phyloP scores from a whole-genome alignment of 1,139 yeast species.

The Geotrichum histeridarum region DNA sequence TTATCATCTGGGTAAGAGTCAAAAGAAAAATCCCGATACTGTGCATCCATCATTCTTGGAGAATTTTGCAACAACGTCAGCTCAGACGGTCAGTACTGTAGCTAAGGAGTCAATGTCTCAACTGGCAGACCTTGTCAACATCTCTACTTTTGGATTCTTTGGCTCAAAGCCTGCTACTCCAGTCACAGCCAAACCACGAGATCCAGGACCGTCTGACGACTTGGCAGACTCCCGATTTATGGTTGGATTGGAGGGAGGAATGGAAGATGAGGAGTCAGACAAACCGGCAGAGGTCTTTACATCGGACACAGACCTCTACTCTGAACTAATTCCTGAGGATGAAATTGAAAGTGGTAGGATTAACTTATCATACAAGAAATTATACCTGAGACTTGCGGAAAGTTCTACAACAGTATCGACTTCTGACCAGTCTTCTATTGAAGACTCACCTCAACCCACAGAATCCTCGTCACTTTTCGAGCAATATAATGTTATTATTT shows the following conservation, averaged over 20 bases:
- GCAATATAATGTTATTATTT: slow-evolving; percentile 25
- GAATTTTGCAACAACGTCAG: slow-evolving; percentile 15
- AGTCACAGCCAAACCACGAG: slow-evolving; percentile 12
- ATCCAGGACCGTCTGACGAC: slow-evolving; percentile 23
- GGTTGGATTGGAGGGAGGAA: slow-evolving; percentile 26
- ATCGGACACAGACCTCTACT: slow-evolving; percentile 12
- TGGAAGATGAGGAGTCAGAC: slow-evolving; percentile 23
- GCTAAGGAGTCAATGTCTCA: slow-evolving; percentile 29
- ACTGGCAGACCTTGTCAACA: slow-evolving; percentile 23
- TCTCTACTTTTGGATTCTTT: slow-evolving; percentile 20
- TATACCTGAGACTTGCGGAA: slow-evolving; percentile 1
- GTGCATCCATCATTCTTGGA: slow-evolving; percentile 4
- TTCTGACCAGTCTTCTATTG: background rate
- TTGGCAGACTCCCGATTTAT: slow-evolving; percentile 27
- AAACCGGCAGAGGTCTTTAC: slow-evolving; percentile 2
- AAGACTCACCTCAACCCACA: background rate
- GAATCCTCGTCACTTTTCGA: background rate
- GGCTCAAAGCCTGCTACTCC: slow-evolving; percentile 16
- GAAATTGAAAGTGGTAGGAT: background rate
- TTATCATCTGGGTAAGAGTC: slow-evolving; percentile 24
- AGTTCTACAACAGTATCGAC: slow-evolving; percentile 2
- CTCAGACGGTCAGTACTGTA: slow-evolving; percentile 23
- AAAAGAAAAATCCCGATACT: background rate
- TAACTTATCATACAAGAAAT: slow-evolving; percentile 13
- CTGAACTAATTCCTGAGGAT: slow-evolving; percentile 6